phyloP scores from a whole-genome alignment of 2,329 filamentous ascomycete species.

The Penicillium sp. region DNA sequence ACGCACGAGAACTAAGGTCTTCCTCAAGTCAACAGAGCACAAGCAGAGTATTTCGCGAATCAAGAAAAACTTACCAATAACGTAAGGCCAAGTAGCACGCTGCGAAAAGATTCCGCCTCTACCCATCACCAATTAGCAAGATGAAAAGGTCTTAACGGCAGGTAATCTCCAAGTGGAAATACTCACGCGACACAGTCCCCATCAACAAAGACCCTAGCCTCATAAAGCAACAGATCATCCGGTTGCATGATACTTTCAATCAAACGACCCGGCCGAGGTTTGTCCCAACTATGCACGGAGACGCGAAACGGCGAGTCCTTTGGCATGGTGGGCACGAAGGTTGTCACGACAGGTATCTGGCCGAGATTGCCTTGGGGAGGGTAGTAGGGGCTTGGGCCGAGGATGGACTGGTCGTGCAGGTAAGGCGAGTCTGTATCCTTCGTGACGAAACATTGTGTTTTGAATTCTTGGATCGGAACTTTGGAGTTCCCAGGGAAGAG shows the following conservation, averaged over 20 bases:
- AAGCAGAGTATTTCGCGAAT: background rate
- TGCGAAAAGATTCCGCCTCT: conserved; percentile 62
- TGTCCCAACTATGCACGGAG: conserved; percentile 75
- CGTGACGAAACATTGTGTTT: conserved; percentile 73
- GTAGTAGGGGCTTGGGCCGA: conserved; percentile 33
- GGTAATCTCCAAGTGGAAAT: too few relatives aligned
- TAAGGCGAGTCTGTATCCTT: conserved; percentile 60
- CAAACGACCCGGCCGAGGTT: conserved; percentile 62
- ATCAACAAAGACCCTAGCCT: conserved; percentile 71
- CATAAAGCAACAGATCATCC: conserved; percentile 62
- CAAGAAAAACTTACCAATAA: conserved; percentile 50
- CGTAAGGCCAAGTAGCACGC: conserved; percentile 57
- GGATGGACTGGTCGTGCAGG: conserved; percentile 49
- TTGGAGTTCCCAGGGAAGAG: conserved; percentile 72
- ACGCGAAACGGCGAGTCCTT: conserved; percentile 67
- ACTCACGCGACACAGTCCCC: conserved; percentile 66
- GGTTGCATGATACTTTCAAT: conserved; percentile 62
- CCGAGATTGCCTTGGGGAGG: conserved; percentile 32
- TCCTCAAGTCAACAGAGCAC: conserved; percentile 7
- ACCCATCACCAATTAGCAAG: background rate
- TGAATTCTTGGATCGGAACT: conserved; percentile 80
- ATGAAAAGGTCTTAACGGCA: too few relatives aligned
- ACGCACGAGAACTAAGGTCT: conserved; percentile 44
- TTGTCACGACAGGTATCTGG: conserved; percentile 68
- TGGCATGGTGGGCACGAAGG: conserved; percentile 70